Evolutionary conservation across 1,284 basidiomycete species (phyloP).

Genomic region (Fomitopsis palustris): DNA sequence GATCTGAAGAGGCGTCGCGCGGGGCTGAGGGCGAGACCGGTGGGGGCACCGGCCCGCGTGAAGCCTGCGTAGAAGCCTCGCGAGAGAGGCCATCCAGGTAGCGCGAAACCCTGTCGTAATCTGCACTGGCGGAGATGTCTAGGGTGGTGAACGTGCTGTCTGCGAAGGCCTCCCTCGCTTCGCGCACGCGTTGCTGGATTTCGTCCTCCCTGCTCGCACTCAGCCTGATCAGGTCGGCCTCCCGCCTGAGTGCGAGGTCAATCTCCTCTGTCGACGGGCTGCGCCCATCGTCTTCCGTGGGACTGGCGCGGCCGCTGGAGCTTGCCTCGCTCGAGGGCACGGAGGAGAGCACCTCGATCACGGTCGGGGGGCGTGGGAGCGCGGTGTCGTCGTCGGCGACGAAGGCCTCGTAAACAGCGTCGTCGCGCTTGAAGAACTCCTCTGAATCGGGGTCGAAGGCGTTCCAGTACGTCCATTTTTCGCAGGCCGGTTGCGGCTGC

Average conservation of each 20-base stretch:
- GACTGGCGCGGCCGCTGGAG: slow-evolving; percentile 28
- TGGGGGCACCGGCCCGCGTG: neutral
- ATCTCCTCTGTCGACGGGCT: slow-evolving; percentile 45
- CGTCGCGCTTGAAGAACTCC: slow-evolving; percentile 58
- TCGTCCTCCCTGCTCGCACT: slow-evolving; percentile 27
- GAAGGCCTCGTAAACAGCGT: slow-evolving; percentile 67
- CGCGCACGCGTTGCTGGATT: neutral
- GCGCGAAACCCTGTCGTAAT: neutral
- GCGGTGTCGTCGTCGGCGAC: slow-evolving; percentile 33
- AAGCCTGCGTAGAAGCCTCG: neutral
- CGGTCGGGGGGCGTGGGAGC: slow-evolving; percentile 9
- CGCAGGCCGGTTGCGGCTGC: slow-evolving; percentile 36
- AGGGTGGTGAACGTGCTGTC: neutral
- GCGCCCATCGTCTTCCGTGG: slow-evolving; percentile 38
- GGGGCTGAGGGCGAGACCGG: neutral
- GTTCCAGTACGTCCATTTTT: slow-evolving; percentile 64
- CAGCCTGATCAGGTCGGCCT: slow-evolving; percentile 4
- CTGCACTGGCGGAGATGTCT: neutral
- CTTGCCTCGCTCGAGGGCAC: slow-evolving; percentile 25
- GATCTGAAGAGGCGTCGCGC: neutral
- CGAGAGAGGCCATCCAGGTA: neutral
- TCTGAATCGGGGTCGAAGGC: slow-evolving; percentile 79
- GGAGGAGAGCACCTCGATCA: slow-evolving; percentile 15
- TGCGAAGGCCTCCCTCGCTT: neutral
- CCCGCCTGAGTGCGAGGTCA: slow-evolving; percentile 6